Evolutionary conservation across 192 early-diverging fungal genomes (phyloP).

Genomic region (Gigaspora rosea): DNA sequence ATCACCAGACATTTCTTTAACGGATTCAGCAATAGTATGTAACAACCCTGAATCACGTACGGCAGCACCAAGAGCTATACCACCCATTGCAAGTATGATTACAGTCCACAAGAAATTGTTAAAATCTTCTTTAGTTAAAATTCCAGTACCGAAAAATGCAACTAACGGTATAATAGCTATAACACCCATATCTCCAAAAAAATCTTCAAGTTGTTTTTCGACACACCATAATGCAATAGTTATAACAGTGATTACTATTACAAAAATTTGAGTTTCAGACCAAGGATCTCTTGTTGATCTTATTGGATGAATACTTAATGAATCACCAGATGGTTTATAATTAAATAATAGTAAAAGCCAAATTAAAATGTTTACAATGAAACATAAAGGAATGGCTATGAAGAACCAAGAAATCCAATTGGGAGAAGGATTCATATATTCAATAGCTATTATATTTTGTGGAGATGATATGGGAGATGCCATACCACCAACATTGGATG

Average conservation of each 20-base stretch:
- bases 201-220: constrained; percentile 66
- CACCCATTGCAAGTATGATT: constrained; percentile 91
- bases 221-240: constrained; percentile 93
- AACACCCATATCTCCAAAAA: constrained; percentile 95
- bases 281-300: constrained; percentile 59
- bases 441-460: constrained; percentile 97
- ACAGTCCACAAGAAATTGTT: constrained; percentile 96
- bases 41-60: constrained; percentile 88
- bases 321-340: constrained; percentile 75
- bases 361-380: constrained; percentile 76
- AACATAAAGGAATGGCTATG: constrained; percentile 82
- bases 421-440: constrained; percentile 85
- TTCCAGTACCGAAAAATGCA: constrained; percentile 85
- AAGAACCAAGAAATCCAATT: constrained; percentile 92
- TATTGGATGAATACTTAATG: constrained; percentile 58
- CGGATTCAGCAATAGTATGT: constrained; percentile 68
- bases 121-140: constrained; percentile 95
- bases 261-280: constrained; percentile 71
- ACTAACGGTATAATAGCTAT: constrained; percentile 92
- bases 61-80: constrained; percentile 89
- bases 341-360: constrained; percentile 81
- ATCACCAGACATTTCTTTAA: constrained; percentile 66
- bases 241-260: constrained; percentile 64
- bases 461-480: constrained; percentile 95
- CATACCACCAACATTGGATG: constrained; percentile 97